These are phyloP conservation scores for Schizonepeta tenuifolia DNA, from an alignment of 257 asterid species.

Conservation along the genomic window DNA sequence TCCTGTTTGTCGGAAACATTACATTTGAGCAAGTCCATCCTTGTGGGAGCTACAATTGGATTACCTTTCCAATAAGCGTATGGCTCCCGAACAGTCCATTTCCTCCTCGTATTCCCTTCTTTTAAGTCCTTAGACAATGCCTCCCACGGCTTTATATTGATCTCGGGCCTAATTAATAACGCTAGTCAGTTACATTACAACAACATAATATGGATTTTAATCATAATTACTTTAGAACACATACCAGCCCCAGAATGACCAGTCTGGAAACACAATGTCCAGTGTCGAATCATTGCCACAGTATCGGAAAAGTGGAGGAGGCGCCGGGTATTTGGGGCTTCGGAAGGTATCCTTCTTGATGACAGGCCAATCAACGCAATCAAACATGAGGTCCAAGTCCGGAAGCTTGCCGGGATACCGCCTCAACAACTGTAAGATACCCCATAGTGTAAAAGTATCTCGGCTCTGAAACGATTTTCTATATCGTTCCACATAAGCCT, in stretches of 20 bases:
- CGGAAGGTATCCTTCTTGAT: constrained; percentile 39
- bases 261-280: constrained; percentile 84
- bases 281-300: constrained; percentile 52
- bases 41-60: constrained; percentile 52
- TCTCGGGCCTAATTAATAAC: constrained; percentile 65
- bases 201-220: not conserved
- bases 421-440: constrained; percentile 70
- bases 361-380: constrained; percentile 70
- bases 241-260: constrained; percentile 97
- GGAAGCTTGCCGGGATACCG: constrained; percentile 75
- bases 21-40: constrained; percentile 82
- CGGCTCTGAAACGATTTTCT: constrained; percentile 60
- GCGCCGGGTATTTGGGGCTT: constrained; percentile 37
- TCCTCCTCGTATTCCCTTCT: constrained; percentile 57
- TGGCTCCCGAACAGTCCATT: constrained; percentile 80
- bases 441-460: constrained; percentile 75
- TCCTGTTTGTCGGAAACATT: constrained; percentile 70
- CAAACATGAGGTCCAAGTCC: constrained; percentile 86
- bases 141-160: constrained; percentile 86
- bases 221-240: constrained; percentile 5
- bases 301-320: constrained; percentile 76
- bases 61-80: constrained; percentile 93
- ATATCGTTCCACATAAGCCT: constrained; percentile 58
- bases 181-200: not conserved
- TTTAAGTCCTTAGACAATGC: constrained; percentile 49